phyloP scores from a whole-genome alignment of 345 rosid species.

The Odontarrhena argentea region DNA sequence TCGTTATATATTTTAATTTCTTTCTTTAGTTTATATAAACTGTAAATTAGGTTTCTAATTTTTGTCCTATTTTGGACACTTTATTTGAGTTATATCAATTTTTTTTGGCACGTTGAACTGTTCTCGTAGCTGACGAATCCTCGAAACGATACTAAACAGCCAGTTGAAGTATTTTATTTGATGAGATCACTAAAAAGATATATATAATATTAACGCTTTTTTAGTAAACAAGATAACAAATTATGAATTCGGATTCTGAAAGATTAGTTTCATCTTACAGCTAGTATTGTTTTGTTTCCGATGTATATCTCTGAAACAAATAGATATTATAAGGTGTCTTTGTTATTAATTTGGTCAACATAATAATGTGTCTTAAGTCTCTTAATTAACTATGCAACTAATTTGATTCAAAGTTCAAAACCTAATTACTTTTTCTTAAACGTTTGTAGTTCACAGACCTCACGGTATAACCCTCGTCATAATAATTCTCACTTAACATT shows the following conservation, averaged over 20 bases:
- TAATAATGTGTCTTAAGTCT: background rate
- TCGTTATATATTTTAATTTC: constrained; percentile 19
- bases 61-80: constrained; percentile 29
- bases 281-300: background rate
- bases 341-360: background rate
- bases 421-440: background rate
- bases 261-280: background rate
- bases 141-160: constrained; percentile 24
- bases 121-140: constrained; percentile 33
- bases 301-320: too few relatives aligned
- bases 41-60: constrained; percentile 27
- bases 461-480: constrained; percentile 20
- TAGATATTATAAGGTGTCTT: too few relatives aligned
- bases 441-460: background rate
- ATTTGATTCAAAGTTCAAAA: constrained; percentile 1
- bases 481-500: constrained; percentile 10
- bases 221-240: background rate
- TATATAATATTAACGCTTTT: constrained; percentile 1
- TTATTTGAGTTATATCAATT: constrained; percentile 7
- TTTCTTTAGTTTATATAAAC: constrained; percentile 22
- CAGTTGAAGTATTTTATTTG: constrained; percentile 28
- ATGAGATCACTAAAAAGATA: constrained; percentile 2
- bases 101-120: constrained; percentile 15
- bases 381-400: background rate
- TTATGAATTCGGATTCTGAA: background rate